phyloP scores from a whole-genome alignment of 225 moss, liverwort and hornwort species.

The Pseudoscleropodium purum region DNA sequence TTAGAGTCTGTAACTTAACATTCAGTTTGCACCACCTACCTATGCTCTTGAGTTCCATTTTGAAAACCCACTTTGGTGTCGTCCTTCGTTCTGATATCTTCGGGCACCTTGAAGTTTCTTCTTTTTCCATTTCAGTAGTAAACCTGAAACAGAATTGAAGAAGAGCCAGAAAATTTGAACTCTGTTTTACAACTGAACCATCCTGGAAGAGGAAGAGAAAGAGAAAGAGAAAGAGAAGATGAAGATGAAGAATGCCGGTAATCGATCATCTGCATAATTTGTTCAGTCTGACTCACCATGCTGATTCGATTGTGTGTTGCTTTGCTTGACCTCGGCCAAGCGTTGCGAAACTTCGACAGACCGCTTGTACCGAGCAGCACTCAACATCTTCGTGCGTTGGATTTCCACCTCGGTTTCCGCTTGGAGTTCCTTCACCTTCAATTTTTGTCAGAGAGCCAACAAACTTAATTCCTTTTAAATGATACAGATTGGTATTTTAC shows the following conservation, averaged over 20 bases:
- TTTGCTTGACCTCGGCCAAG: conserved; percentile 26
- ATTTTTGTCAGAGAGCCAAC: background rate
- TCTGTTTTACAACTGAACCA: background rate
- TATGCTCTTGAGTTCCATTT: background rate
- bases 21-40: background rate
- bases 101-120: conserved; percentile 30
- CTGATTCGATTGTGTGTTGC: conserved; percentile 12
- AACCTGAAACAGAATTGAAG: conserved; percentile 1
- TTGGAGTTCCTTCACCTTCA: conserved; percentile 52
- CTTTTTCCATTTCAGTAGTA: conserved; percentile 55
- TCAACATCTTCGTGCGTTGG: conserved; percentile 17
- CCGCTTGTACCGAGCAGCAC: conserved; percentile 39
- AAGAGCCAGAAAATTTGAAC: background rate
- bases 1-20: no score
- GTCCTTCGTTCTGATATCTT: background rate
- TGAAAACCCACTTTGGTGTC: background rate
- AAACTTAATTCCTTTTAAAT: background rate
- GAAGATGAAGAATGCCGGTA: no score
- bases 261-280: background rate
- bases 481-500: background rate
- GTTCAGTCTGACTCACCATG: conserved; percentile 17
- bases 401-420: conserved; percentile 41
- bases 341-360: conserved; percentile 31
- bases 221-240: accelerated
- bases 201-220: background rate